Evolutionary conservation across 495 filamentous ascomycete species (phyloP).

Genomic region (Lophiotrema nucula): DNA sequence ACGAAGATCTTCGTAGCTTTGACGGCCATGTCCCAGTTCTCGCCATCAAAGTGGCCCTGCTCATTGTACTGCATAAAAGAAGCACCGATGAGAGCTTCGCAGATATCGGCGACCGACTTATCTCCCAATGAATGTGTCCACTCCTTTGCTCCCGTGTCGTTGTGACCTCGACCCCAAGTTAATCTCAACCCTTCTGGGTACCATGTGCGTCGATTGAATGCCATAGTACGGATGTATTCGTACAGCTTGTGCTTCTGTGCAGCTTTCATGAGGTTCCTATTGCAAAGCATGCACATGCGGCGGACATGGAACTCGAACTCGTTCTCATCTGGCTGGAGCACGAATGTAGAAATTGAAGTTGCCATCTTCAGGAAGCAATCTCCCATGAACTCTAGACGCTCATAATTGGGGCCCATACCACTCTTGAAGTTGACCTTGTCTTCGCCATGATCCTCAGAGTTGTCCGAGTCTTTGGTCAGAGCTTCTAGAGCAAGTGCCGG

Average conservation of each 20-base stretch:
- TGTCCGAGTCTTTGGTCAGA: slow-evolving; percentile 92
- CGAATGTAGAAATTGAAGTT: slow-evolving; percentile 82
- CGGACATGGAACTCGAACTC: slow-evolving; percentile 89
- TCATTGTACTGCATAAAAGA: slow-evolving; percentile 66
- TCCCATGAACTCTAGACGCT: slow-evolving; percentile 89
- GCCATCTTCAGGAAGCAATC: slow-evolving; percentile 96
- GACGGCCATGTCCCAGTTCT: slow-evolving; percentile 75
- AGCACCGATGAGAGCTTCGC: slow-evolving; percentile 91
- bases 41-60: slow-evolving; percentile 37
- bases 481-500: slow-evolving; percentile 79
- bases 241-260: slow-evolving; percentile 67
- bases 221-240: slow-evolving; percentile 76
- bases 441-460: slow-evolving; percentile 71
- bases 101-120: slow-evolving; percentile 96
- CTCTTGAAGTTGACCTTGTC: slow-evolving; percentile 72
- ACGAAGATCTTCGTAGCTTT: slow-evolving; percentile 79
- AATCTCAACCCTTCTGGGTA: slow-evolving; percentile 75
- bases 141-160: slow-evolving; percentile 51
- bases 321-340: slow-evolving; percentile 69
- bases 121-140: slow-evolving; percentile 71
- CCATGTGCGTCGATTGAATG: slow-evolving; percentile 78
- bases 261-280: slow-evolving; percentile 79
- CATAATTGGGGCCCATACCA: slow-evolving; percentile 97
- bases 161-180: slow-evolving; percentile 59
- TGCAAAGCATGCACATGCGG: slow-evolving; percentile 90